Conservation (phyloP, 108 stramenopile genomes). For the Skeletonema tropicum region DNA sequence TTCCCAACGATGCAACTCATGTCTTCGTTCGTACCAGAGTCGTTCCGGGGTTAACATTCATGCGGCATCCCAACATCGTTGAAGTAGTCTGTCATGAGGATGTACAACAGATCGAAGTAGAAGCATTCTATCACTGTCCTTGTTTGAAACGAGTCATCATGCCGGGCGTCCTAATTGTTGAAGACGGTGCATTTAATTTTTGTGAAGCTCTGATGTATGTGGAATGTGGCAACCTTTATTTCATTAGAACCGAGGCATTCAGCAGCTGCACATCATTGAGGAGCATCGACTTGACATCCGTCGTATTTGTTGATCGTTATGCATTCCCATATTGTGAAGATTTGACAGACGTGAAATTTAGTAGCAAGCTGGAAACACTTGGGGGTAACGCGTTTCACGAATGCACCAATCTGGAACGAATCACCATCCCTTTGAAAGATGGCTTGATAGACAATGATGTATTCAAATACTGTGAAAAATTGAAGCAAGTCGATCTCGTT, state of each 20-base stretch:
- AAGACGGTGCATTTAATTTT: too few relatives aligned
- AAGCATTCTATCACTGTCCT: neutral
- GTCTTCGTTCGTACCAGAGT: neutral
- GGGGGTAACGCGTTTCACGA: neutral
- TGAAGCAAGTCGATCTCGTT: too few relatives aligned
- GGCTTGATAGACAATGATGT: slow-evolving; percentile 10
- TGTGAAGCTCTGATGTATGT: too few relatives aligned
- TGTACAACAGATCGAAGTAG: neutral
- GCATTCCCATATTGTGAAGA: neutral
- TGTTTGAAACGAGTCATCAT: too few relatives aligned
- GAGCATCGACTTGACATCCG: neutral
- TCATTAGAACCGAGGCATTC: neutral
- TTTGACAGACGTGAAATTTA: neutral
- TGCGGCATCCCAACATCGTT: too few relatives aligned
- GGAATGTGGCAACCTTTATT: neutral
- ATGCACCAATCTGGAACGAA: neutral
- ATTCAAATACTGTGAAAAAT: slow-evolving; percentile 7
- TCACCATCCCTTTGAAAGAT: neutral
- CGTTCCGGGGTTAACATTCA: neutral
- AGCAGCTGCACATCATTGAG: neutral
- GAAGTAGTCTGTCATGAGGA: neutral
- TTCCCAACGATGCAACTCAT: neutral
- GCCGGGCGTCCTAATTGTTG: too few relatives aligned
- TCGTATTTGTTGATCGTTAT: too few relatives aligned
- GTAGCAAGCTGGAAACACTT: neutral